Percentiles rank a stretch among this genome's conserved stretches.
These are phyloP conservation scores for Solanum hybrid DNA, from an alignment of 305 asterid species.

Conservation along the genomic window DNA sequence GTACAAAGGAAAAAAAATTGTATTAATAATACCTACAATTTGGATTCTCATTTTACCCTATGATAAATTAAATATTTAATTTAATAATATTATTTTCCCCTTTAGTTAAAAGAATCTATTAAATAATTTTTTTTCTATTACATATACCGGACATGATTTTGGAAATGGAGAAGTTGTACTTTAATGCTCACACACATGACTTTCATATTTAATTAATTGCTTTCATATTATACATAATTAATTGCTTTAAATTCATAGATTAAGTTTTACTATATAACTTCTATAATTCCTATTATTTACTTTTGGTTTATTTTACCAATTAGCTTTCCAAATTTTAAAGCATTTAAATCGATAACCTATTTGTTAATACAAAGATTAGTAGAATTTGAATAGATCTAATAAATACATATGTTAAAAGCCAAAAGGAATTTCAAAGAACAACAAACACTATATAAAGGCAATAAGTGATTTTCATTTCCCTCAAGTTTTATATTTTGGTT, in stretches of 20 bases:
- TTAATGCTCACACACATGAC: not conserved
- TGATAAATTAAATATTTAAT: too few relatives aligned
- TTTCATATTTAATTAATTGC: too few relatives aligned
- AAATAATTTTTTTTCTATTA: too few relatives aligned
- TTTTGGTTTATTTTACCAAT: not conserved
- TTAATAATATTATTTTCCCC: not conserved
- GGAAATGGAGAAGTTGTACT: not conserved
- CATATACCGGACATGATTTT: not conserved
- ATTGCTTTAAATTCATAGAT: not conserved
- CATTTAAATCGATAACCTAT: not conserved
- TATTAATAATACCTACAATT: too few relatives aligned
- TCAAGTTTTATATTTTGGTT: not conserved
- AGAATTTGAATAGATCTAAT: not conserved
- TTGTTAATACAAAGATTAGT: not conserved
- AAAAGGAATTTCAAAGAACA: not conserved
- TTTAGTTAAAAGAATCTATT: too few relatives aligned
- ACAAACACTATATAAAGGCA: too few relatives aligned
- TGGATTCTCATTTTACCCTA: not conserved
- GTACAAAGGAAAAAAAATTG: not conserved
- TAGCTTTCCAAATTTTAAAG: not conserved
- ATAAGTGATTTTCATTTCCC: too few relatives aligned
- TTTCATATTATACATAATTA: too few relatives aligned
- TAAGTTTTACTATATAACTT: not conserved
- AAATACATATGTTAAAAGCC: too few relatives aligned
- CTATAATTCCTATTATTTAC: not conserved